phyloP scores from a whole-genome alignment of 2,329 filamentous ascomycete species.

The Sclerotinia spermophila region DNA sequence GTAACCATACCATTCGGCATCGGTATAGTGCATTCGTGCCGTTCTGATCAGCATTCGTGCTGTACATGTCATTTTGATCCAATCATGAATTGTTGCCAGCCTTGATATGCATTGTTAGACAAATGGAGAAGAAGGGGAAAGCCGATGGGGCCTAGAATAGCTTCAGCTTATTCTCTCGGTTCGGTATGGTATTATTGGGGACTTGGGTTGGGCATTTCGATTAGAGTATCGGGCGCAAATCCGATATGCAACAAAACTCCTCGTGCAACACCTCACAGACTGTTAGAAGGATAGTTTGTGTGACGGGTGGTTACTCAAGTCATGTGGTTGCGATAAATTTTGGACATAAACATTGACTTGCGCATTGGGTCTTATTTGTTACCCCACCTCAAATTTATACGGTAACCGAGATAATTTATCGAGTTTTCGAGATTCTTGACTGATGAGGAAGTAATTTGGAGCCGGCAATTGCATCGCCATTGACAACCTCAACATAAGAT shows the following conservation, averaged over 20 bases:
- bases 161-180: conserved; percentile 1
- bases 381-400: conserved; percentile 9
- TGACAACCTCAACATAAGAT: conserved; percentile 27
- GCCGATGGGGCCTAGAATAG: not conserved
- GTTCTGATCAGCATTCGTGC: not conserved
- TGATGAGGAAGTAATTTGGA: conserved; percentile 7
- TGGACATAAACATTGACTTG: conserved; percentile 7
- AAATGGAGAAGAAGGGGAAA: not conserved
- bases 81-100: not conserved
- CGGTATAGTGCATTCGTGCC: not conserved
- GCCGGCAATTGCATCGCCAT: conserved; percentile 21
- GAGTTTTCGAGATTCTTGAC: conserved; percentile 23
- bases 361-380: not conserved
- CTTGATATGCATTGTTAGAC: conserved; percentile 7
- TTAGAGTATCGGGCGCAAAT: conserved; percentile 17
- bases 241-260: conserved; percentile 21
- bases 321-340: conserved; percentile 11
- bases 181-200: not conserved
- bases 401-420: conserved; percentile 12
- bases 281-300: not conserved
- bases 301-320: not conserved
- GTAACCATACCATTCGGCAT: conserved; percentile 4
- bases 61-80: not conserved
- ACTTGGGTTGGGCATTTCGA: conserved; percentile 12
- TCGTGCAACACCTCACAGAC: not conserved